Base-by-base conservation (phyloP, 2,329 filamentous ascomycete genomes). In the Diplodia scrobiculata region DNA sequence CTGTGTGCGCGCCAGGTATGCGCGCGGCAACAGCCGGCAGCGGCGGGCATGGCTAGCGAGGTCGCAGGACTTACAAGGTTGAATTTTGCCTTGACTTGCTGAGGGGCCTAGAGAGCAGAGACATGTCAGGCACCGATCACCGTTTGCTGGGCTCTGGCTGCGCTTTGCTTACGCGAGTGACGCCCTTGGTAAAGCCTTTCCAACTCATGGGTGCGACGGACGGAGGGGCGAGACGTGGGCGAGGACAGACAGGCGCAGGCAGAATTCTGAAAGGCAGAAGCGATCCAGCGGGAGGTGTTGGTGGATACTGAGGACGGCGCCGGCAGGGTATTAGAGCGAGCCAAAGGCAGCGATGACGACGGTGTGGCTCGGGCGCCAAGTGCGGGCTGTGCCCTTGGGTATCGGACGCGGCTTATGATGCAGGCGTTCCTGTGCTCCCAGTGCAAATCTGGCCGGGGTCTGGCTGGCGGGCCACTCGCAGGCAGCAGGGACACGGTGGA, bases 121-220 rank as follows among this genome's bases (percentile, higher is more conserved):
- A 41, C 27, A 29, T 17, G 66, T 52, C 45, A 27, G 63, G 68
- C 53, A 62, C 54, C 50, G 64, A 59, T 47, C 10, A 32, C 45
- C 38, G 29, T 10, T 47, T 25, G 38, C 25, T 29, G 55, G 54
- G 55, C 55, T 14, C 55, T 48, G 27, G 25, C 25, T 47, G 65
- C 66, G 54, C 67, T 67, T 64, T 64, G 63, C 88, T 77, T 85
- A 94, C 94, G 81, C 95, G 87, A 69, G 87, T 86, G 76, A 97
- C 83, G 82, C 90, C 90, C 84, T 97, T 98, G 78, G 90, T 88
- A 75, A 99, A 91, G 74, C 95, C 95, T 81, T 95, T 96, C 85
- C 97, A 93, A 86, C 93, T 97, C 95, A 99, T 98, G 76, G 72
- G 21, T 53, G 48, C 50, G 50, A 27, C 50, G 47, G 50, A 21